Conservation (phyloP, 805 yeast genomes). For the Starmerella sirachaensis region DNA sequence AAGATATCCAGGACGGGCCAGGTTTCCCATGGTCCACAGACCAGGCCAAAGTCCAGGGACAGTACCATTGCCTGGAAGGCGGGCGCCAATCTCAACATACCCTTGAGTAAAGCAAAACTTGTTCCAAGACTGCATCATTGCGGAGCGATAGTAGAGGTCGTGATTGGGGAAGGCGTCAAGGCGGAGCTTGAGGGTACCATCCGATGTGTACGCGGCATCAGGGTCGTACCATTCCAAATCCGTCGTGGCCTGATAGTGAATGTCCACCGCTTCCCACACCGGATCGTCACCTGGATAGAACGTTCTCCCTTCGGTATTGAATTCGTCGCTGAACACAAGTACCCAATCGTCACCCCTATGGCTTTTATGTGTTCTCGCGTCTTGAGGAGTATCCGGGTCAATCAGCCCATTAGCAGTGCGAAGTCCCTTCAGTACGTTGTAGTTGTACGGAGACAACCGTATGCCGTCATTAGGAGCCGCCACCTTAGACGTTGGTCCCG, state of each 20-base stretch:
- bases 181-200: slow-evolving; percentile 56
- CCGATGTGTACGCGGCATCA: slow-evolving; percentile 66
- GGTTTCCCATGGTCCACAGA: slow-evolving; percentile 85
- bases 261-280: slow-evolving; percentile 74
- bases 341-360: slow-evolving; percentile 56
- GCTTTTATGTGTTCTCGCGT: slow-evolving; percentile 40
- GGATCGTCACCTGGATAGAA: slow-evolving; percentile 88
- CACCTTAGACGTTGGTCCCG: slow-evolving; percentile 44
- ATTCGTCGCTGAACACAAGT: slow-evolving; percentile 83
- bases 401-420: slow-evolving; percentile 40
- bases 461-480: slow-evolving; percentile 27
- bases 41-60: slow-evolving; percentile 93
- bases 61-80: slow-evolving; percentile 67
- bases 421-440: slow-evolving; percentile 47
- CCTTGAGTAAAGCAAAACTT: slow-evolving; percentile 84
- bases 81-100: slow-evolving; percentile 58
- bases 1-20: slow-evolving; percentile 82
- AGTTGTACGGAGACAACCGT: slow-evolving; percentile 42
- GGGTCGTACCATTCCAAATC: slow-evolving; percentile 96
- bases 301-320: slow-evolving; percentile 78
- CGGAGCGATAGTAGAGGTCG: slow-evolving; percentile 70
- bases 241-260: slow-evolving; percentile 74
- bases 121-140: slow-evolving; percentile 90
- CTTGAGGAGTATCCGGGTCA: slow-evolving; percentile 60
- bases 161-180: slow-evolving; percentile 80